Evolutionary conservation across 164 flowering plant genomes (phyloP), one percentile per base, ranked within the genome.

Genomic region (Magnolia officinalis): DNA sequence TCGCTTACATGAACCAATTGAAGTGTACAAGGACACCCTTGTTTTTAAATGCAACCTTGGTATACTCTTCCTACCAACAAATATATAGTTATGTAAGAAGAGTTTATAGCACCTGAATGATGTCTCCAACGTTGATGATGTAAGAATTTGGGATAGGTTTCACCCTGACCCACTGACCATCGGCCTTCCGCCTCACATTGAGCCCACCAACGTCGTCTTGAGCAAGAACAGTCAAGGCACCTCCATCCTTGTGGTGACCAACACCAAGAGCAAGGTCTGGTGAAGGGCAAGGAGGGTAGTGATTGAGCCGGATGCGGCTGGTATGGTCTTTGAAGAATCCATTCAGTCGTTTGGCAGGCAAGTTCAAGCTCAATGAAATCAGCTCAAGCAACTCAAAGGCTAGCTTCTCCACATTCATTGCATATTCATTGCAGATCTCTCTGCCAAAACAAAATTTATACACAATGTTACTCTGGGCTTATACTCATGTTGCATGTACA

Each of bases 91-190:
- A 37, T 3, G 6, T 37, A 37, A 13, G 67, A 64, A 64, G 24
- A 21, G 24, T n/a, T n/a, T 20, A 64, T 6, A n/a, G 55, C 78
- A 89, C 92, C 88, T 89, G 90, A 78, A 86, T 63, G 16, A 82
- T 67, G 50, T 89, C 90, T 52, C 92, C 92, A 72, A 89, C 81
- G 29, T 88, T 88, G 76, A 89, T 77, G 74, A 89, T 84, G 70
- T 63, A 88, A 24, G 90, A 85, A 80, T 77, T 74, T 7, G 89
- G 84, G 18, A 76, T 83, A 1, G 90, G 88, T 50, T 80, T 84
- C 24, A 88, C 86, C 0, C 68, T 63, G 50, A 86, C 63, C 92
- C 92, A 88, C 68, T 84, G 79, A 11, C 29, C 89, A 72, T 87
- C 89, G 0, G 85, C 49, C 73, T 84, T 86, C 2, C 86, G 72